Conservation (phyloP, 352 stramenopile genomes). For the Blastocystis sp. region DNA sequence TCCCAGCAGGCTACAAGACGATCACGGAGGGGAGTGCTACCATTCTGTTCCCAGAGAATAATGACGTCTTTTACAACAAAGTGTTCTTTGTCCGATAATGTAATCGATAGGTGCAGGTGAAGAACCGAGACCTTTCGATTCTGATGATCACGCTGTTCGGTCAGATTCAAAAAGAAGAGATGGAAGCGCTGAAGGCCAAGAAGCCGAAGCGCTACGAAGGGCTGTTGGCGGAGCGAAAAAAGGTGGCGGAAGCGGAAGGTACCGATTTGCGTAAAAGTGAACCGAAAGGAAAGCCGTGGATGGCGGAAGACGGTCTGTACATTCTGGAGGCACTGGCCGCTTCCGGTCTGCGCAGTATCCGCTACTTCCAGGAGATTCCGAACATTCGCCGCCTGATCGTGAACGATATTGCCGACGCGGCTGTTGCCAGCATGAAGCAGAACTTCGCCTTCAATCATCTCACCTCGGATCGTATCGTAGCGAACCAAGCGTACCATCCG, state of each 20-base stretch:
- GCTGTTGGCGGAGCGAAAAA: conserved; percentile 58
- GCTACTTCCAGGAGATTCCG: conserved; percentile 96
- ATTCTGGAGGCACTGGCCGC: conserved; percentile 95
- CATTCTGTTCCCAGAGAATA: conserved; percentile 77
- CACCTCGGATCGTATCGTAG: conserved; percentile 59
- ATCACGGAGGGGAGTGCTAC: conserved; percentile 69
- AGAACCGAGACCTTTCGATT: conserved; percentile 96
- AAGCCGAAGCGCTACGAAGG: conserved; percentile 56
- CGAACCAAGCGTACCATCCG: conserved; percentile 47
- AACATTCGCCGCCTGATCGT: conserved; percentile 88
- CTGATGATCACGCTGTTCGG: conserved; percentile 91
- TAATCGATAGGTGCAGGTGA: conserved; percentile 71
- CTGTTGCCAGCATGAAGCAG: conserved; percentile 82
- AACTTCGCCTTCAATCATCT: conserved; percentile 79
- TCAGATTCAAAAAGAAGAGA: conserved; percentile 72
- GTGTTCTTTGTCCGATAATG: conserved; percentile 59
- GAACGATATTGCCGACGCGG: conserved; percentile 92
- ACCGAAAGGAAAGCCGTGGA: conserved; percentile 57
- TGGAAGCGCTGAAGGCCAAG: conserved; percentile 69
- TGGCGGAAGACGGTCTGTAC: conserved; percentile 70
- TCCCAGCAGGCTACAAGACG: conserved; percentile 57
- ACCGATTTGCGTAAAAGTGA: neutral
- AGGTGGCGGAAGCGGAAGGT: conserved; percentile 42
- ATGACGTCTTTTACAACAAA: conserved; percentile 82
- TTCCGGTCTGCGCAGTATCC: conserved; percentile 89